These are phyloP conservation scores for Alopecurus myosuroides DNA, from an alignment of 176 grass and related monocot genomes.

Conservation along the genomic window DNA sequence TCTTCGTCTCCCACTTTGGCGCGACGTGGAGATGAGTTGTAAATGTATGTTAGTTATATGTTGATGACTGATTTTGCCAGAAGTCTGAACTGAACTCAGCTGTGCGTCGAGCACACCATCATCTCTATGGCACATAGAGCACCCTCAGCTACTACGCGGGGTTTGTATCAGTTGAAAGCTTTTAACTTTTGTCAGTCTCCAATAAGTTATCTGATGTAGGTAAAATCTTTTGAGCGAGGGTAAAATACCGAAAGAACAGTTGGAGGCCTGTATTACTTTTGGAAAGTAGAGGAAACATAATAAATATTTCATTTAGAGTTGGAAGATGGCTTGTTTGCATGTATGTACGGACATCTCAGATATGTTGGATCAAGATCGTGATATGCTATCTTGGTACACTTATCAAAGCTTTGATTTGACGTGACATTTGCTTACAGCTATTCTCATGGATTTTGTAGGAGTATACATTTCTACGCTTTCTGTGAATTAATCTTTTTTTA, in stretches of 20 bases:
- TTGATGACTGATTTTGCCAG: background rate
- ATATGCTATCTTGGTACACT: background rate
- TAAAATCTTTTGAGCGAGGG: slow-evolving; percentile 18
- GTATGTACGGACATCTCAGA: background rate
- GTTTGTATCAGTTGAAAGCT: slow-evolving; percentile 36
- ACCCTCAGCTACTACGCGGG: slow-evolving; percentile 20
- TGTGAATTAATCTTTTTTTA: too few relatives aligned
- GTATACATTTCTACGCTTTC: background rate
- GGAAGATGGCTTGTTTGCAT: background rate
- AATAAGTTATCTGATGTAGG: slow-evolving; percentile 30
- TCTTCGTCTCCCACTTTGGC: slow-evolving; percentile 52
- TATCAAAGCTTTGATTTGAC: background rate
- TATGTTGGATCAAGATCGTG: background rate
- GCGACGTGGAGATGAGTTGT: slow-evolving; percentile 66
- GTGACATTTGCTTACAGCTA: background rate
- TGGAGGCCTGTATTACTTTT: slow-evolving; percentile 42
- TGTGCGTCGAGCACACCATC: background rate
- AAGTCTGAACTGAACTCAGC: slow-evolving; percentile 8
- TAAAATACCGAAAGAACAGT: slow-evolving; percentile 7
- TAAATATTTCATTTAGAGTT: background rate
- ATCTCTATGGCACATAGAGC: background rate
- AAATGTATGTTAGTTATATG: slow-evolving; percentile 37
- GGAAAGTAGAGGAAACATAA: background rate
- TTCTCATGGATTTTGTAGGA: background rate
- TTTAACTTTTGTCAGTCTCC: background rate